phyloP scores from a whole-genome alignment of 257 asterid genomes.

The Vinca minor region DNA sequence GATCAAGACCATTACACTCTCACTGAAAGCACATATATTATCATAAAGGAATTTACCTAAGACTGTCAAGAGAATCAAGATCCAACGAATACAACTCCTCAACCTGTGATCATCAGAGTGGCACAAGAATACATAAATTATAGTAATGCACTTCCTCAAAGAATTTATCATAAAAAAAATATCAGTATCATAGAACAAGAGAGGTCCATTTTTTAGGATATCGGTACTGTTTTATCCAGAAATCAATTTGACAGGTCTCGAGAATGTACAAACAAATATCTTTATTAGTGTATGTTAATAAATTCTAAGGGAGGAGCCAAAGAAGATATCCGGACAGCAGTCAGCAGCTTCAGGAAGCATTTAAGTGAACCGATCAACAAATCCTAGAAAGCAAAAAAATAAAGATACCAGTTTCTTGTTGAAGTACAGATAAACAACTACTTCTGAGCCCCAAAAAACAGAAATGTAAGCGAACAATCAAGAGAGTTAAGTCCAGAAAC shows the following conservation, averaged over 20 bases:
- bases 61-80: conserved; percentile 68
- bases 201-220: background rate
- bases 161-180: background rate
- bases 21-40: conserved; percentile 1
- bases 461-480: background rate
- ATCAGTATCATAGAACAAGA: background rate
- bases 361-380: background rate
- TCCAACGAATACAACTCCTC: conserved; percentile 97
- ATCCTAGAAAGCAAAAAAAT: background rate
- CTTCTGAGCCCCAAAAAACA: background rate
- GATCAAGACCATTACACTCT: background rate
- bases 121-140: conserved; percentile 15
- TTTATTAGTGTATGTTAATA: background rate
- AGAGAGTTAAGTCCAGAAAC: background rate
- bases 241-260: background rate
- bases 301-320: background rate
- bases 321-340: background rate
- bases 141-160: background rate
- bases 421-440: background rate
- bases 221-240: background rate
- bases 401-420: background rate
- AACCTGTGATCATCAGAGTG: conserved; percentile 54
- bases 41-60: conserved; percentile 50
- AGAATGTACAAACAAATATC: background rate
- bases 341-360: conserved; percentile 2